Evolutionary conservation across 176 grass and related monocot species (phyloP).

Genomic region (Rhynchospora pubera): DNA sequence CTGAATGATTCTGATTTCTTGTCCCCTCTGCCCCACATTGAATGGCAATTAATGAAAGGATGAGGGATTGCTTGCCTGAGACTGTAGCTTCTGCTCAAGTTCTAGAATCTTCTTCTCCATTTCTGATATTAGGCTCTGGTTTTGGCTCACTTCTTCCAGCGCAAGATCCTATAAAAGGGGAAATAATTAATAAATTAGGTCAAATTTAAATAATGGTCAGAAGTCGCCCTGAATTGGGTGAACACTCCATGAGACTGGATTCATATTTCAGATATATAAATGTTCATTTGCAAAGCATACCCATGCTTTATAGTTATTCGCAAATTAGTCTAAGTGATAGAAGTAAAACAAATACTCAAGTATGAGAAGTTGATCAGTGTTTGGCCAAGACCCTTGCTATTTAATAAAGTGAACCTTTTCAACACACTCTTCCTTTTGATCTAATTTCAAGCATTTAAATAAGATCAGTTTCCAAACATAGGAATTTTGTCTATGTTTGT

Average conservation of each 20-base stretch:
- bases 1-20: slow-evolving; percentile 5
- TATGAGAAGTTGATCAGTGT: not conserved
- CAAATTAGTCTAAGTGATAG: not conserved
- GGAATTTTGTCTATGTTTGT: not conserved
- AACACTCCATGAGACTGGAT: not conserved
- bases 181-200: not conserved
- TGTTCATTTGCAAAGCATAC: not conserved
- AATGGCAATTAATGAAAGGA: slow-evolving; percentile 34
- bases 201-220: not conserved
- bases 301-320: not conserved
- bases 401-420: not conserved
- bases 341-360: not conserved
- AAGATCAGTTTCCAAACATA: not conserved
- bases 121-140: slow-evolving; percentile 46
- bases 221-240: not conserved
- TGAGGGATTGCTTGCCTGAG: slow-evolving; percentile 16
- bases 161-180: slow-evolving; percentile 17
- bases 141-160: slow-evolving; percentile 49
- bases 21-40: slow-evolving; percentile 22
- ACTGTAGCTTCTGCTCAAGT: slow-evolving; percentile 67
- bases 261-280: not conserved
- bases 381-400: not conserved
- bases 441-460: not conserved
- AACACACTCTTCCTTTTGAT: not conserved
- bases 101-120: slow-evolving; percentile 70